Evolutionary conservation across 306 rosid species (phyloP).

Genomic region (Ormosia emarginata): DNA sequence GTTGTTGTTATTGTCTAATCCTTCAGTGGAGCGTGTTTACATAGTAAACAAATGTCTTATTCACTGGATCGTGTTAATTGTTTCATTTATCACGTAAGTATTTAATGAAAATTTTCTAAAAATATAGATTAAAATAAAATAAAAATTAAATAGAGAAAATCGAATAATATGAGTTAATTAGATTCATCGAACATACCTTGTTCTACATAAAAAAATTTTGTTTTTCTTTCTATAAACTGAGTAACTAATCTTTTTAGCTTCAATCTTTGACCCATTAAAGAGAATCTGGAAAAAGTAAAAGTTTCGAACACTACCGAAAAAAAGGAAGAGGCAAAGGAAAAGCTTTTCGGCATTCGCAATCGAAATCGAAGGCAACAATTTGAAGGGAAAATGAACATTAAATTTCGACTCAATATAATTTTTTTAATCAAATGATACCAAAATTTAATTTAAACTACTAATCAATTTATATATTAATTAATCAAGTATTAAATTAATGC

Average conservation of each 20-base stretch:
- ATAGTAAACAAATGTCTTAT: no score
- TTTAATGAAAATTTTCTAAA: no score
- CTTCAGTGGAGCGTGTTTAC: no score
- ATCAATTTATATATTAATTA: no score
- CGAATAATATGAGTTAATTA: not conserved
- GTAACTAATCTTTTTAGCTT: not conserved
- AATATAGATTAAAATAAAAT: no score
- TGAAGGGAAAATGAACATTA: not conserved
- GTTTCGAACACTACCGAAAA: not conserved
- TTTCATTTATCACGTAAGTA: no score
- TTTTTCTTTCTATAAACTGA: not conserved
- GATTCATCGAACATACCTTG: not conserved
- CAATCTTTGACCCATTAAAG: conserved; percentile 28
- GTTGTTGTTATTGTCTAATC: no score
- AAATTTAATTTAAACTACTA: not conserved
- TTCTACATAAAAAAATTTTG: no score
- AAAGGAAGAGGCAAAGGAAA: not conserved
- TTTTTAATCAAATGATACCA: not conserved
- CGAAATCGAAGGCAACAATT: not conserved
- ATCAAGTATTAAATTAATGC: no score
- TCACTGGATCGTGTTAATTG: no score
- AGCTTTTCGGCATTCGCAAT: conserved; percentile 10
- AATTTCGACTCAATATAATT: no score
- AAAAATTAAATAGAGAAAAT: no score
- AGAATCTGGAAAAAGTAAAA: not conserved